Conservation (phyloP, 2,329 filamentous ascomycete genomes). For the Colletotrichum spinosum region DNA sequence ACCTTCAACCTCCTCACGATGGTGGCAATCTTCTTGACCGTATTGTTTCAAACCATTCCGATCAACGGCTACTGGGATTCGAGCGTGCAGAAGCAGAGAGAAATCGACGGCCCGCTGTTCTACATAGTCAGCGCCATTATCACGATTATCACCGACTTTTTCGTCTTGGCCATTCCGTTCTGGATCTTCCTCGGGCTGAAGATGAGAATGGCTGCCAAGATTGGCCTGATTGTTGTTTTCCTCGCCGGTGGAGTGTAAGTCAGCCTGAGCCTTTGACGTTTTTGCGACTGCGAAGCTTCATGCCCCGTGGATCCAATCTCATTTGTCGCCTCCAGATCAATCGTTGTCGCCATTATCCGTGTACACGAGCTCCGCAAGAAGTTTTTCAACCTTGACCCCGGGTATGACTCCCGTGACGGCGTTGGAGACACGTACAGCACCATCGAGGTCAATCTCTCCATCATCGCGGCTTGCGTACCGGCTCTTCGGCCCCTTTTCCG, state of each 20-base stretch:
- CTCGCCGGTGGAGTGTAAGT: conserved; percentile 52
- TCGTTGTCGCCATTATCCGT: conserved; percentile 15
- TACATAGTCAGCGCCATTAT: conserved; percentile 15
- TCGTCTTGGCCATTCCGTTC: conserved; percentile 47
- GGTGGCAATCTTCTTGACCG: conserved; percentile 50
- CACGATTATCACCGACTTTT: conserved; percentile 30
- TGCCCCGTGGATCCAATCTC: too few species aligned
- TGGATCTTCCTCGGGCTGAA: conserved; percentile 54
- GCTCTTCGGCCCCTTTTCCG: conserved; percentile 49
- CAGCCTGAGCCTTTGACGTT: conserved; percentile 22
- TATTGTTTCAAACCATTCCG: conserved; percentile 54
- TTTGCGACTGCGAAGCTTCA: too few species aligned
- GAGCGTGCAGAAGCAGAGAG: conserved; percentile 4
- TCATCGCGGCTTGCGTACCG: conserved; percentile 51
- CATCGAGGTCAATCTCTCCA: conserved; percentile 52
- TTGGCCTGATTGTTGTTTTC: conserved; percentile 54
- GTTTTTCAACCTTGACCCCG: conserved; percentile 16
- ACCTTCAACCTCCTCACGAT: conserved; percentile 49
- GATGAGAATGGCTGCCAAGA: conserved; percentile 51
- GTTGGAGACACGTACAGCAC: conserved; percentile 44
- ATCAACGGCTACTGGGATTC: conserved; percentile 49
- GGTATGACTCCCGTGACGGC: conserved; percentile 11
- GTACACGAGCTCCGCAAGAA: conserved; percentile 18
- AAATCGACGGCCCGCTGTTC: conserved; percentile 10
- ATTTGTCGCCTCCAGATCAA: conserved; percentile 27